phyloP scores from a whole-genome alignment of 371 early-diverging fungal genomes.

The Funneliformis caledonium region DNA sequence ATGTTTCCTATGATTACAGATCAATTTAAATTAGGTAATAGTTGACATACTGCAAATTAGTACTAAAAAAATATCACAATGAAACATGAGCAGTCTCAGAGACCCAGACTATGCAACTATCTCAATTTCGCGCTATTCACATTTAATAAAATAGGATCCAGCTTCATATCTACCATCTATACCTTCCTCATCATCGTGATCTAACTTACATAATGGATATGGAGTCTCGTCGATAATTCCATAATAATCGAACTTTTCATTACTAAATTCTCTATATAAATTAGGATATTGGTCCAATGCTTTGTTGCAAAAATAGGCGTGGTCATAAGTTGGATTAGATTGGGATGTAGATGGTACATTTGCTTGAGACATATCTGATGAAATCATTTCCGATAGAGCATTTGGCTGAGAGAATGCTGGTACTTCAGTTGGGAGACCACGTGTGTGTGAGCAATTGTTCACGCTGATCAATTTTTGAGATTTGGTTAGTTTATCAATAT shows the following conservation, averaged over 20 bases:
- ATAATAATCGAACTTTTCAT: slow-evolving; percentile 33
- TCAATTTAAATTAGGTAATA: neutral
- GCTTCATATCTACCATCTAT: slow-evolving; percentile 29
- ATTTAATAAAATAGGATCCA: slow-evolving; percentile 13
- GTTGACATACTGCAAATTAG: neutral
- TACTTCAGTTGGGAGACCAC: too few species aligned
- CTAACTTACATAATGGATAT: slow-evolving; percentile 34
- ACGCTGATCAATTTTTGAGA: too few species aligned
- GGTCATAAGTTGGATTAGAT: neutral
- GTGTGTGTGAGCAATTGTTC: too few species aligned
- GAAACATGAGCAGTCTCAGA: neutral
- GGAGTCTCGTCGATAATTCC: slow-evolving; percentile 27
- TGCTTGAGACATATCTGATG: too few species aligned
- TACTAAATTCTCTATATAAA: slow-evolving; percentile 20
- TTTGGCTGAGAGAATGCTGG: too few species aligned
- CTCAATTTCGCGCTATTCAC: slow-evolving; percentile 25
- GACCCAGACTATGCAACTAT: neutral
- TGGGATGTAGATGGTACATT: neutral
- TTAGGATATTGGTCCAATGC: slow-evolving; percentile 29
- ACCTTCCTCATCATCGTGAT: slow-evolving; percentile 23
- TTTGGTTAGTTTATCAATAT: too few species aligned
- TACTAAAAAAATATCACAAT: neutral
- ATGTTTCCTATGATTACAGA: neutral
- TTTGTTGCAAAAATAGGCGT: slow-evolving; percentile 17
- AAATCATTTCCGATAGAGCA: too few species aligned